These are phyloP conservation scores for Colletotrichum camelliae DNA, from an alignment of 2,329 filamentous ascomycete species.

Conservation along the genomic window DNA sequence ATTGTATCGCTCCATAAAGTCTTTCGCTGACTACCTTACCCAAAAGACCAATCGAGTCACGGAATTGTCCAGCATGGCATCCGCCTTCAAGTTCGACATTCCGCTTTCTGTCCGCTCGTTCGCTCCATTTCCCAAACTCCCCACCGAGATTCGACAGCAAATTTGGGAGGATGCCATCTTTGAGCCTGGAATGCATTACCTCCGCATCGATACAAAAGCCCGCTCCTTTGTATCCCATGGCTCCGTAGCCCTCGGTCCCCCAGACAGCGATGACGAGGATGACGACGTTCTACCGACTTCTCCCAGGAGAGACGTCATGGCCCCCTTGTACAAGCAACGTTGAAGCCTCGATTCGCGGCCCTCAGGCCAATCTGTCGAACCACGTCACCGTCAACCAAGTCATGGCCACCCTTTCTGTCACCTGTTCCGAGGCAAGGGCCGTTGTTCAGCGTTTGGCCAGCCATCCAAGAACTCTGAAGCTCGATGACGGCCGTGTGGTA, in stretches of 20 bases:
- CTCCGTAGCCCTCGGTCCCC: not conserved
- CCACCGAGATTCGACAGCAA: slow-evolving; percentile 37
- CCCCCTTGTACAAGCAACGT: slow-evolving; percentile 19
- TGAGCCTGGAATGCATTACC: slow-evolving; percentile 39
- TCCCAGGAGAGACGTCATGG: slow-evolving; percentile 25
- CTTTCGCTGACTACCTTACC: not conserved
- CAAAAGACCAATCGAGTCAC: not conserved
- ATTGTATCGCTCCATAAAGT: not conserved
- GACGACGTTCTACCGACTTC: slow-evolving; percentile 24
- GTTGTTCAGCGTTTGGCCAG: slow-evolving; percentile 2
- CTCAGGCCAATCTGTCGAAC: slow-evolving; percentile 37
- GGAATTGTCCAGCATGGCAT: not conserved
- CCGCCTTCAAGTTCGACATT: slow-evolving; percentile 34
- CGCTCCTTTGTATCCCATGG: not conserved
- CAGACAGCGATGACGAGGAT: slow-evolving; percentile 18
- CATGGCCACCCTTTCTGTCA: slow-evolving; percentile 7
- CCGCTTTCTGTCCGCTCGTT: slow-evolving; percentile 36
- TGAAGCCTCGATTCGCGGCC: slow-evolving; percentile 31
- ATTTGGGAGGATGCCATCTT: slow-evolving; percentile 37
- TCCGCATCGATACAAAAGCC: slow-evolving; percentile 21
- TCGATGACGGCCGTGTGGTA: slow-evolving; percentile 32
- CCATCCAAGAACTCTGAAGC: slow-evolving; percentile 25
- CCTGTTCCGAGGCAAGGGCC: slow-evolving; percentile 7
- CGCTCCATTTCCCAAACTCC: slow-evolving; percentile 34
- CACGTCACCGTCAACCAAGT: slow-evolving; percentile 31